A percentile compares a stretch with the other conserved stretches of the same genome.
Conservation (phyloP, 306 rosid species). For the Leucaena leucocephala region DNA sequence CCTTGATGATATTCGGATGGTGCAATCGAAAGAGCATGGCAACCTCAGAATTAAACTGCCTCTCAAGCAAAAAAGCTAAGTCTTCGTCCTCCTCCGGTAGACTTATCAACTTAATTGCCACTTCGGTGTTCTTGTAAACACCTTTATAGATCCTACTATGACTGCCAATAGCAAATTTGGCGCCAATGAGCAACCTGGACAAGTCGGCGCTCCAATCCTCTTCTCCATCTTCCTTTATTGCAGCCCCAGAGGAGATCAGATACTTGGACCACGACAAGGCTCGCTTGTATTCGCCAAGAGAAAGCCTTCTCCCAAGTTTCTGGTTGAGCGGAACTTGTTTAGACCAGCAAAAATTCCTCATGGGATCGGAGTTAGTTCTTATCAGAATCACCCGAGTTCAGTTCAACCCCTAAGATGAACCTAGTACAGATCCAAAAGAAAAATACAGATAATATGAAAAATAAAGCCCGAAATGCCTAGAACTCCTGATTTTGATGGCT, state of each 20-base stretch:
- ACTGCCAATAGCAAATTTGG: conserved; percentile 81
- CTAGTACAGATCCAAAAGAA: conserved; percentile 42
- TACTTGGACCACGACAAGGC: conserved; percentile 99
- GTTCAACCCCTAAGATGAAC: conserved; percentile 24
- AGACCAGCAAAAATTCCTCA: conserved; percentile 70
- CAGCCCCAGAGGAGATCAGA: conserved; percentile 82
- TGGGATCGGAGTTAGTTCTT: conserved; percentile 38
- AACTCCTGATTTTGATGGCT: conserved; percentile 25
- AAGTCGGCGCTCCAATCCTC: conserved; percentile 97
- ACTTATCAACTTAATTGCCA: conserved; percentile 88
- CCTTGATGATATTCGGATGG: conserved; percentile 90
- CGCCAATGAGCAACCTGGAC: conserved; percentile 82
- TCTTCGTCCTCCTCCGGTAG: conserved; percentile 85
- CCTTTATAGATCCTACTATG: conserved; percentile 96
- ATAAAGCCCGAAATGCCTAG: not conserved
- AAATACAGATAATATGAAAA: not conserved
- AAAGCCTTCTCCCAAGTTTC: conserved; percentile 55
- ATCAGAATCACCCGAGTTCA: conserved; percentile 49
- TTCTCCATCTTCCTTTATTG: conserved; percentile 83
- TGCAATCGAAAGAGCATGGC: conserved; percentile 66
- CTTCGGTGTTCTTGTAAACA: conserved; percentile 71
- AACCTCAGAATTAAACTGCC: conserved; percentile 87
- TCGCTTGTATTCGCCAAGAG: conserved; percentile 79
- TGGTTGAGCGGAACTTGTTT: conserved; percentile 60
- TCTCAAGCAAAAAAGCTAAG: conserved; percentile 76